Conservation (phyloP, 495 filamentous ascomycete species). For the Neurospora africana region DNA sequence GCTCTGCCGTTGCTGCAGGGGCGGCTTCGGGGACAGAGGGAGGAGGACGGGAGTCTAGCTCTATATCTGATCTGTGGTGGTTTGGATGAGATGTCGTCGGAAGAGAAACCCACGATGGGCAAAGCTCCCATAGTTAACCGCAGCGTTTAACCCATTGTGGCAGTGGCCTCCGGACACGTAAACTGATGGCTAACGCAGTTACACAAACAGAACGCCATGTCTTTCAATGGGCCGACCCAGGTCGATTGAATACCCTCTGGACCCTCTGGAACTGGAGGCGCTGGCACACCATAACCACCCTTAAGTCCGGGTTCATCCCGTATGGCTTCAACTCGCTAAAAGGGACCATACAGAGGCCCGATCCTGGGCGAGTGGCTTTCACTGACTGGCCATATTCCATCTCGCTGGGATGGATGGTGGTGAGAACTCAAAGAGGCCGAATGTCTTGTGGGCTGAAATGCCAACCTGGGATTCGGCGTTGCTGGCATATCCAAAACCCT, state of each 20-base stretch:
- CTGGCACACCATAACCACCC: neutral
- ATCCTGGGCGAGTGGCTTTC: neutral
- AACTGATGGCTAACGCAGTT: neutral
- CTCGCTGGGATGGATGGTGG: neutral
- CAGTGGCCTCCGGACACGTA: neutral
- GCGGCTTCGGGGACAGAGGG: neutral
- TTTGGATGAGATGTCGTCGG: neutral
- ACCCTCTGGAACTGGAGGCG: neutral
- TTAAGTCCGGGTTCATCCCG: neutral
- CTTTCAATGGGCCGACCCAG: neutral
- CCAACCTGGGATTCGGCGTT: neutral
- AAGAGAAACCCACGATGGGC: neutral
- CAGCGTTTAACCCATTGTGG: neutral
- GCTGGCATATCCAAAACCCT: neutral
- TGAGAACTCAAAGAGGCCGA: neutral
- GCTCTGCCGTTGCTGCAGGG: neutral
- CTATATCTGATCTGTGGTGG: neutral
- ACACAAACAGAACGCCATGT: neutral
- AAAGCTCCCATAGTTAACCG: neutral
- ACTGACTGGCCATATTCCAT: neutral
- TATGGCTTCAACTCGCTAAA: neutral
- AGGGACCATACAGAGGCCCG: neutral
- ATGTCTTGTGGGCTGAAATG: neutral
- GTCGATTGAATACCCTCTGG: neutral
- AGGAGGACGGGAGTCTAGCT: neutral